Evolutionary conservation across 805 yeast species (phyloP).

Genomic region (Wickerhamiella siamensis): DNA sequence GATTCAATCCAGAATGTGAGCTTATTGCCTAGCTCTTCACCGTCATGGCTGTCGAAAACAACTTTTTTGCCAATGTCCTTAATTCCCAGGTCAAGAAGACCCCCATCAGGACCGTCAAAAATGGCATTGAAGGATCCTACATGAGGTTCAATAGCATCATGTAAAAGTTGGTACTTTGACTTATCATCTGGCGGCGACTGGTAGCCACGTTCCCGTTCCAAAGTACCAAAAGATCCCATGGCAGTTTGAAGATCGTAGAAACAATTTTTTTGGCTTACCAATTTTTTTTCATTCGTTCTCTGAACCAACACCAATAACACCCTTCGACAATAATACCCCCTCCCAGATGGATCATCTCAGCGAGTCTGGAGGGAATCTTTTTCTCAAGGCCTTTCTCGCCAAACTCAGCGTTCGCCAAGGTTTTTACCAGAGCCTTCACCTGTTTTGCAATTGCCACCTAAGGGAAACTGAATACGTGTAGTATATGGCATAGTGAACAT

Average conservation of each 20-base stretch:
- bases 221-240: slow-evolving; percentile 45
- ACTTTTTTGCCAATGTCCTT: slow-evolving; percentile 79
- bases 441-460: too few relatives aligned
- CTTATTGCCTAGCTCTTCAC: slow-evolving; percentile 61
- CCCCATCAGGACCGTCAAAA: slow-evolving; percentile 77
- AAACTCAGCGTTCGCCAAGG: too few relatives aligned
- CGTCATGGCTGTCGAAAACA: slow-evolving; percentile 66
- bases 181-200: slow-evolving; percentile 80
- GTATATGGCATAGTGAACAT: slow-evolving; percentile 9
- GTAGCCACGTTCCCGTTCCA: slow-evolving; percentile 78
- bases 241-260: neutral
- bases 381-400: too few relatives aligned
- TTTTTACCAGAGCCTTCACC: too few relatives aligned
- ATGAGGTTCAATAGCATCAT: slow-evolving; percentile 89
- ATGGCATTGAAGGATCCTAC: slow-evolving; percentile 92
- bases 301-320: neutral
- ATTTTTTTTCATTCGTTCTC: neutral
- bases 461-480: too few relatives aligned
- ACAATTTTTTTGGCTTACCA: neutral
- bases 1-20: slow-evolving; percentile 69
- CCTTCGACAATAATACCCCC: neutral
- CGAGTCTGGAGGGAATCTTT: too few relatives aligned
- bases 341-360: too few relatives aligned
- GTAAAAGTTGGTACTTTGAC: slow-evolving; percentile 64
- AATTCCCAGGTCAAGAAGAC: slow-evolving; percentile 70